Evolutionary conservation across 23 red algal species (phyloP), one percentile per base, ranked within the genome.

Genomic region (Gracilaria caudata): DNA sequence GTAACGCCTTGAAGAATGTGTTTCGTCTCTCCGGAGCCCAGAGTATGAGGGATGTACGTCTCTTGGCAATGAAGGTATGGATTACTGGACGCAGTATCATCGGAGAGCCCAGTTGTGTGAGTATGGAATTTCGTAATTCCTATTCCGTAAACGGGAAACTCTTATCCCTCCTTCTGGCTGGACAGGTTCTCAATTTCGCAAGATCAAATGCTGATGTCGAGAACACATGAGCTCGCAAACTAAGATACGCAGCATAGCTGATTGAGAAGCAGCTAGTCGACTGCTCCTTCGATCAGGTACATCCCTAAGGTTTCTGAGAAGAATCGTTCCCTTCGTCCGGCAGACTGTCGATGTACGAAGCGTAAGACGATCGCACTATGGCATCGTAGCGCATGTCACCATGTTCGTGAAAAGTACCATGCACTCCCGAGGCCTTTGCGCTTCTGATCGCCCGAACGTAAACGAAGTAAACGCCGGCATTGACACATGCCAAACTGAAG

Each of bases 381-480:
- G 53, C 19, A 80, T 80, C 77, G 36, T 80, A 80, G 35, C 36
- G 28, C 33, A 80, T 24, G 30, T 80, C 3, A n/a, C 77, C 77
- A 6, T 59, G 16, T n/a, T 80, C 40, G 33, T 80, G 77, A 21
- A 80, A 43, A 36, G 77, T 80, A 28, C 77, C 77, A 53, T 63
- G 77, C 7, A 80, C 77, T 13, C 47, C 77, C 24, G 77, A 80
- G 5, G 51, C 56, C 30, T 80, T 80, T 23, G 77, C 77, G 21
- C 25, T 57, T 80, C 61, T 58, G 51, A 80, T 80, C 7, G 77
- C 77, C n/a, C 53, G 77, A 24, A 80, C 77, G 30, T 80, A 80
- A 21, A 80, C 77, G 16, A 80, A 33, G 77, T 80, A 80, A 16
- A 80, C 77, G 53, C 53, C 77, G 0, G 21, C 43, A 26, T 80